Evolutionary conservation across 2,329 filamentous ascomycete genomes (phyloP), one percentile per base, ranked within the genome.

Genomic region (Aspergillus niger): DNA sequence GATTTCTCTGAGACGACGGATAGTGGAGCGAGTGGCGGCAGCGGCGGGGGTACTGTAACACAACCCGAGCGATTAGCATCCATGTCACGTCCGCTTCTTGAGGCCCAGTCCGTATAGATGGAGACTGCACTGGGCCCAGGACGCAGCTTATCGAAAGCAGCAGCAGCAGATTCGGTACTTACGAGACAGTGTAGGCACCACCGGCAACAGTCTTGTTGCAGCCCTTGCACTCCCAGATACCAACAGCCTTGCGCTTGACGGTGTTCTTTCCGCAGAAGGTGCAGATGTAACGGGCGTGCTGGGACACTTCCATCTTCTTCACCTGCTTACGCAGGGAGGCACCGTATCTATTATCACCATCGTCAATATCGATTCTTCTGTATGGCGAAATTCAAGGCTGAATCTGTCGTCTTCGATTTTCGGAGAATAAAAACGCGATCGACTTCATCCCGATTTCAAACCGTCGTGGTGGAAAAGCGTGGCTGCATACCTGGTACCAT

Each of bases 241-340:
- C 93, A 74, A 94, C 91, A 67, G 91, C 89, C 79, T 92, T 86
- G 78, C 94, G 89, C 86, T 92, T 92, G 79, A 97, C 92, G 75
- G 89, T 91, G 80, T 88, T 89, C 90, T 98, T 98, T 79, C 94
- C 94, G 88, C 92, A 97, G 91, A 98, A 99, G 71, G 93, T 94
- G 89, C 94, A 98, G 79, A 89, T 89, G 82, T 97, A 98, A 81
- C 90, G 90, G 85, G 92, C 92, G 87, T 99, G 95, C 84, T 98
- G 95, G 77, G 91, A 91, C 82, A 98, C 91, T 90, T 98, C 95
- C 90, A 97, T 97, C 91, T 97, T 97, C 92, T 98, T 98, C 79
- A 95, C 90, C 82, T 92, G 93, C 89, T 98, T 98, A 85, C 93
- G 92, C 83, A 98, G 92, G 77, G 95, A 98, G 80, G 95, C 94